These are phyloP conservation scores for Allium fistulosum DNA, from an alignment of 106 monocot species.

Conservation along the genomic window DNA sequence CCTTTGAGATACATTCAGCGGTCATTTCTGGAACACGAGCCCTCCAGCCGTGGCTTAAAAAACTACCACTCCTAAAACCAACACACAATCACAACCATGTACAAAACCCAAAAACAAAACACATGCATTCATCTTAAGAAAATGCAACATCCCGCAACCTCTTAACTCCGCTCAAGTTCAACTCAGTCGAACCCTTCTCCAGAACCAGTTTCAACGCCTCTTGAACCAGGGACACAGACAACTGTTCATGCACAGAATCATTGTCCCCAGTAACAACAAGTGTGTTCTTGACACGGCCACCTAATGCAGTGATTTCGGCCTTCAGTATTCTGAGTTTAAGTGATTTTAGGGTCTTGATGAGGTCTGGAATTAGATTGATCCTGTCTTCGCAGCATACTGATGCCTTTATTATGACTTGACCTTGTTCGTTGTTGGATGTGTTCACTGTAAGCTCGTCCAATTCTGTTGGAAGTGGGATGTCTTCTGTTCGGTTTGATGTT, in stretches of 20 bases:
- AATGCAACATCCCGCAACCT: too few species aligned
- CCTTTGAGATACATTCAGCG: too few species aligned
- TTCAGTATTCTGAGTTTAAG: slow-evolving; percentile 53
- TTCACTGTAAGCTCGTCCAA: slow-evolving; percentile 84
- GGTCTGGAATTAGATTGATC: slow-evolving; percentile 70
- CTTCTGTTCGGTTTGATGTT: slow-evolving; percentile 68
- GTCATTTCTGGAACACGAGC: too few species aligned
- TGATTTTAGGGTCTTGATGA: slow-evolving; percentile 67
- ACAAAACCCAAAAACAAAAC: too few species aligned
- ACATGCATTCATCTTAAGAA: too few species aligned
- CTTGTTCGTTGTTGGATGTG: slow-evolving; percentile 52
- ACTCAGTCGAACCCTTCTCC: slow-evolving; percentile 30
- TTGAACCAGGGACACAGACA: slow-evolving; percentile 40
- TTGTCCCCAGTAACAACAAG: slow-evolving; percentile 51
- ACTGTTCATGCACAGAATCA: slow-evolving; percentile 12
- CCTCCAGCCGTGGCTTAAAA: too few species aligned
- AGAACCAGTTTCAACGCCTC: slow-evolving; percentile 69
- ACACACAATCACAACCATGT: too few species aligned
- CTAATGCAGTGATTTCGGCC: slow-evolving; percentile 84
- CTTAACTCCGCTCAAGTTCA: too few species aligned
- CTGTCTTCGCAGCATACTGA: slow-evolving; percentile 85
- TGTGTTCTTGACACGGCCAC: slow-evolving; percentile 77
- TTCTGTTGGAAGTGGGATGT: slow-evolving; percentile 66
- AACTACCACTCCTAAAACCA: too few species aligned
- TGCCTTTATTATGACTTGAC: slow-evolving; percentile 49